These are phyloP conservation scores for Trichoderma semiorbis DNA, from an alignment of 2,329 filamentous ascomycete genomes.

Conservation along the genomic window DNA sequence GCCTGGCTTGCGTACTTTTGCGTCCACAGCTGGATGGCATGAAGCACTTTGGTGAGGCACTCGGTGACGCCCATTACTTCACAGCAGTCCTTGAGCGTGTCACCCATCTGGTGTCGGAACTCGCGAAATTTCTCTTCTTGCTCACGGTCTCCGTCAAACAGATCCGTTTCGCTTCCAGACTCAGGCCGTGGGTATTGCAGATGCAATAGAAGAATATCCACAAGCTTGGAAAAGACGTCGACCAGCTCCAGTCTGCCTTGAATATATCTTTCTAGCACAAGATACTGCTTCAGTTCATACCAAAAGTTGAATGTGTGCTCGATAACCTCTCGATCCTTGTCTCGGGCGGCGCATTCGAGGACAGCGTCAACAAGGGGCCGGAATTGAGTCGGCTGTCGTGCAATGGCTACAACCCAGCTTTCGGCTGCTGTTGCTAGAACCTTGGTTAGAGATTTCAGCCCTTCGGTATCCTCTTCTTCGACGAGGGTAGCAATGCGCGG, in stretches of 20 bases:
- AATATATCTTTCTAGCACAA: slow-evolving; percentile 86
- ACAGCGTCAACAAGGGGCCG: slow-evolving; percentile 82
- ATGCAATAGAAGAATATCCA: slow-evolving; percentile 89
- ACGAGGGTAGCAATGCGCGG: slow-evolving; percentile 73
- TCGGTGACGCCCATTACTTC: slow-evolving; percentile 93
- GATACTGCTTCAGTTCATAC: slow-evolving; percentile 97
- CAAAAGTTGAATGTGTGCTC: slow-evolving; percentile 95
- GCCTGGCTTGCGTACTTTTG: slow-evolving; percentile 74
- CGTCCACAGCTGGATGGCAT: slow-evolving; percentile 85
- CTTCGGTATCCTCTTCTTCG: slow-evolving; percentile 77
- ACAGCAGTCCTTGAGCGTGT: slow-evolving; percentile 94
- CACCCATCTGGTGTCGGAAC: slow-evolving; percentile 95
- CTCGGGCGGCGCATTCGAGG: slow-evolving; percentile 84
- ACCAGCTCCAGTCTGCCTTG: slow-evolving; percentile 72
- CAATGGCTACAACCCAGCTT: slow-evolving; percentile 89
- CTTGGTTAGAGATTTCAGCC: slow-evolving; percentile 82
- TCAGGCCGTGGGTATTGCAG: slow-evolving; percentile 82
- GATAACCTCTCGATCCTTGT: slow-evolving; percentile 86
- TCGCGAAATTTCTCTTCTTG: slow-evolving; percentile 96
- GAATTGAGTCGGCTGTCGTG: slow-evolving; percentile 78
- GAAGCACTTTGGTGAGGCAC: slow-evolving; percentile 84
- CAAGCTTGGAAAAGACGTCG: slow-evolving; percentile 81
- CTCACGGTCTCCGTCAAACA: slow-evolving; percentile 94
- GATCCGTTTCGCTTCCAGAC: slow-evolving; percentile 68
- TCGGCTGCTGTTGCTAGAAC: slow-evolving; percentile 92